Evolutionary conservation across 2,329 filamentous ascomycete genomes (phyloP), one percentile per base, ranked within the genome.

Genomic region (Calonectria pteridis): DNA sequence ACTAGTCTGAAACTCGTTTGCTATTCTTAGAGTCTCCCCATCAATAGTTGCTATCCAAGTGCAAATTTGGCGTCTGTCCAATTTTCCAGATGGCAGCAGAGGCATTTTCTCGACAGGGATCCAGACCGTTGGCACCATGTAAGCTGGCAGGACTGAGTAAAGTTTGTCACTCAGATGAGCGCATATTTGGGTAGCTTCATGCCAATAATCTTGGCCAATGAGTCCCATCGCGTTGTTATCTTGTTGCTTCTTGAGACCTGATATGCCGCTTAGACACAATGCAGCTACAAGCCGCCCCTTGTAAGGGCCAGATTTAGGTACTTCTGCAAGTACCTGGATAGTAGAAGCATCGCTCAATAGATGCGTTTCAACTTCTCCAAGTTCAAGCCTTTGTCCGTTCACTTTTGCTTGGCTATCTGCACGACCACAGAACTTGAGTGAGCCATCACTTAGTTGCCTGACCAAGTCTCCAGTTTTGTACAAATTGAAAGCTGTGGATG

Each of bases 331-430:
- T 20, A 65, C 73, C 14, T 71, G 28, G 16, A 51, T 23, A 13
- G 33, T 58, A 2, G n/a, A 65, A 29, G 1, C 9, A 9, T 37
- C 35, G 9, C 70, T 35, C 63, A 40, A 51, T 50, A 33, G 23
- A 78, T 62, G 5, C 67, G 70, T 55, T 59, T 68, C 66, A 35
- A 68, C 66, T 26, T 68, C 66, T 1, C 66, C 66, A 23, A 68
- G 37, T 6, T 68, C 66, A 33, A 68, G 23, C 62, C 89, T 79
- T 62, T 86, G 90, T 40, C 91, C 91, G n/a, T 86, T 84, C 13
- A 91, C 80, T 76, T 91, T 92, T 46, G 91, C 85, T 78, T 91
- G 89, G 0, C 83, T 84, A 74, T 91, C 51, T 3, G 4, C 55
- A 5, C 66, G 66, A 20, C 51, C 50, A 26, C 55, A 29, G 20